Conservation (phyloP, 2,329 filamentous ascomycete genomes). For the Apiospora marii region DNA sequence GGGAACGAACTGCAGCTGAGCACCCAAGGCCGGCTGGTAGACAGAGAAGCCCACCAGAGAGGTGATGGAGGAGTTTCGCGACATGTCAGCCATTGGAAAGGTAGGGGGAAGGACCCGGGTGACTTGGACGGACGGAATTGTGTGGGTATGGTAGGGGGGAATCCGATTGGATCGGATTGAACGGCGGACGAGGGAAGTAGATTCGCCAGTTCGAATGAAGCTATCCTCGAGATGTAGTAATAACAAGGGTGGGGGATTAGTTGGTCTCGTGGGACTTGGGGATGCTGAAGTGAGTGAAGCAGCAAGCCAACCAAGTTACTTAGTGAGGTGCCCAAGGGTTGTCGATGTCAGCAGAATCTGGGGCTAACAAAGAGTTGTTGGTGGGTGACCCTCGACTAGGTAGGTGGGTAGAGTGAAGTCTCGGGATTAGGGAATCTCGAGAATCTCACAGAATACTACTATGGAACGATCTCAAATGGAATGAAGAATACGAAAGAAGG, state of each 20-base stretch:
- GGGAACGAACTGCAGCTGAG: constrained; percentile 70
- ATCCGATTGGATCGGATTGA: constrained; percentile 7
- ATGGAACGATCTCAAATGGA: background rate
- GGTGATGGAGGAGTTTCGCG: constrained; percentile 43
- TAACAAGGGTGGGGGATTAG: background rate
- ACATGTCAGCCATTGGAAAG: constrained; percentile 38
- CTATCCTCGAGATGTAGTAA: background rate
- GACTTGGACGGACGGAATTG: constrained; percentile 1
- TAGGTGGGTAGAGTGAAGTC: background rate
- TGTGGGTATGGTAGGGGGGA: background rate
- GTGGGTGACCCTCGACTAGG: background rate
- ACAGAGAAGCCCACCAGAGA: constrained; percentile 63
- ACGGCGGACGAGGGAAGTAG: background rate
- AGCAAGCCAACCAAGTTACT: constrained; percentile 7
- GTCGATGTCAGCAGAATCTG: background rate
- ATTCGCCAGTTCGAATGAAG: background rate
- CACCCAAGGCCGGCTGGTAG: constrained; percentile 64
- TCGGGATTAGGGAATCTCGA: constrained; percentile 7
- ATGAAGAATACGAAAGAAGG: background rate
- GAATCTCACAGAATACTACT: background rate
- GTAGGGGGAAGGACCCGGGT: background rate
- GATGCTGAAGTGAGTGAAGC: constrained; percentile 19
- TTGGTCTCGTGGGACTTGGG: constrained; percentile 1
- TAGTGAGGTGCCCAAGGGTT: background rate
- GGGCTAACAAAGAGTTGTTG: background rate